Base-by-base conservation (phyloP, 805 yeast genomes). In the Wickerhamomyces queroliae region DNA sequence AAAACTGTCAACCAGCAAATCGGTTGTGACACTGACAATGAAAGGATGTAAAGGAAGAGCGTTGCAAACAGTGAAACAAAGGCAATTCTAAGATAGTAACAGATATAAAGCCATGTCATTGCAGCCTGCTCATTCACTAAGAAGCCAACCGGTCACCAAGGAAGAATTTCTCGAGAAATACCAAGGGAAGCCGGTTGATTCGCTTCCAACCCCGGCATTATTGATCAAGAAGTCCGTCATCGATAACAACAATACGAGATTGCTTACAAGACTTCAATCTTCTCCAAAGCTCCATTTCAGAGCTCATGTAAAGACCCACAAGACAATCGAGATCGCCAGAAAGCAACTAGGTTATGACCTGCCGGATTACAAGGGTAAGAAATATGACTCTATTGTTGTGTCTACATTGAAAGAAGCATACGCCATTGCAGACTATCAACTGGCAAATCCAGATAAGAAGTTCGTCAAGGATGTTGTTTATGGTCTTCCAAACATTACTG, bases 271-370 rank as follows among this genome's bases (percentile, higher is more conserved):
- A 44, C 70, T 76, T 2, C 38, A 43, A 1, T 50, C 54, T 1
- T 52, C 74, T 33, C 7, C 22, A 11, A 46, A 52, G 8, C 57
- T 61, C n/a, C 63, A 58, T 16, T 83, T 83, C 55, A 66, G 95
- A 43, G 81, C 84, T 4, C 89, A 83, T 54, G 77, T 84, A 18
- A 84, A 84, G 58, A 85, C 93, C 0, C 89, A 82, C 56, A 84
- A 85, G 56, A 72, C 84, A 1, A 46, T 66, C 9, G 83, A 79
- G 47, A 89, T 85, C 7, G 63, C 78, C 3, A 49, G 57, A 18
- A 55, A 72, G 31, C 84, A 80, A 59, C 55, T 80, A 53, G 81
- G 76, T 2, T 50, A 65, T 35, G 71, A 69, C 5, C 42, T 59
- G 19, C 50, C 56, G 11, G 36, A 48, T 11, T 50, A 50, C 36